Conservation (phyloP, 345 rosid genomes). For the Kandelia obovata region DNA sequence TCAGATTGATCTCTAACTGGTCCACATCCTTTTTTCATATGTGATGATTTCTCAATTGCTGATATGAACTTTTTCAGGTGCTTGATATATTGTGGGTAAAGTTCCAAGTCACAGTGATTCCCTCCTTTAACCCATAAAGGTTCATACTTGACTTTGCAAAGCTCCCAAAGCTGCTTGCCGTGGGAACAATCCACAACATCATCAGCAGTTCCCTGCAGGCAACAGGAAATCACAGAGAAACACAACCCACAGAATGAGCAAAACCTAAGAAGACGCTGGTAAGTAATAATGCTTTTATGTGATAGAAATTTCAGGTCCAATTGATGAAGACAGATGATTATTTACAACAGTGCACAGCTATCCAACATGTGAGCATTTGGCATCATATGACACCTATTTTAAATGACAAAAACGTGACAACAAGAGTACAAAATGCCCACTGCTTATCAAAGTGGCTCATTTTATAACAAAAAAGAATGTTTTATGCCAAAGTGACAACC, state of each 20-base stretch:
- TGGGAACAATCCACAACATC: constrained; percentile 91
- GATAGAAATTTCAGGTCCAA: neutral
- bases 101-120: constrained; percentile 84
- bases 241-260: neutral
- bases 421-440: too few species aligned
- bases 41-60: constrained; percentile 55
- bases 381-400: too few species aligned
- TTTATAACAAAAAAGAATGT: too few species aligned
- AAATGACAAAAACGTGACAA: too few species aligned
- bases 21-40: constrained; percentile 31
- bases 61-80: constrained; percentile 87
- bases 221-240: constrained; percentile 7
- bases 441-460: too few species aligned
- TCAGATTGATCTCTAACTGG: constrained; percentile 37
- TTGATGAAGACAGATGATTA: too few species aligned
- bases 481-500: too few species aligned
- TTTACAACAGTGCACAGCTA: too few species aligned
- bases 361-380: too few species aligned
- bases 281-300: neutral
- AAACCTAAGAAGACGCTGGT: neutral
- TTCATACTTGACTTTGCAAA: constrained; percentile 83
- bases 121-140: constrained; percentile 95
- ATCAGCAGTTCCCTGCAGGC: constrained; percentile 79
- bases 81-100: constrained; percentile 74
- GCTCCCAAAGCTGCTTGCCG: constrained; percentile 81